Conservation (phyloP, 1,284 basidiomycete species). For the Erythrobasidium hasegawianum region DNA sequence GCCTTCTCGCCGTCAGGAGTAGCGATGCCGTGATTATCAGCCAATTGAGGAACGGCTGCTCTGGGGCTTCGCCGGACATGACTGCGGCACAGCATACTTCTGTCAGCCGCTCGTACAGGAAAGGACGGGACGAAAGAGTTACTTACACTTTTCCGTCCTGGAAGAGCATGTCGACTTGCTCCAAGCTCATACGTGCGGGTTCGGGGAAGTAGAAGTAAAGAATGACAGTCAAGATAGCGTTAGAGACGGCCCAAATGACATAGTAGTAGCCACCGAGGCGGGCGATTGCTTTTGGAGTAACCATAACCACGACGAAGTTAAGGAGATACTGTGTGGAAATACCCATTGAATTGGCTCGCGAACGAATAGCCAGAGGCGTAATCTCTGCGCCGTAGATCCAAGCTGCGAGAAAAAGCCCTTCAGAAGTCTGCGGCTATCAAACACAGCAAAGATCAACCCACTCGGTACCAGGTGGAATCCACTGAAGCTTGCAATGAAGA, state of each 20-base stretch:
- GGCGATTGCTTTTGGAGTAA: conserved; percentile 37
- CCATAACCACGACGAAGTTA: conserved; percentile 33
- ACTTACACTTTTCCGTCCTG: conserved; percentile 40
- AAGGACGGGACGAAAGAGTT: neutral
- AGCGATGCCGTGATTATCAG: too few species aligned
- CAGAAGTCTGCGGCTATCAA: neutral
- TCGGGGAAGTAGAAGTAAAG: conserved; percentile 40
- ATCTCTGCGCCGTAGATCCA: conserved; percentile 37
- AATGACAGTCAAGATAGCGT: conserved; percentile 36
- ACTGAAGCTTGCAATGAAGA: conserved; percentile 36
- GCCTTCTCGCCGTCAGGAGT: too few species aligned
- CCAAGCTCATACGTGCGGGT: conserved; percentile 41
- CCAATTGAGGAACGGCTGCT: too few species aligned
- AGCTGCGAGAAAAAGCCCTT: neutral
- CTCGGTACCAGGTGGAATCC: conserved; percentile 20
- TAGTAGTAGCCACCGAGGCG: conserved; percentile 28
- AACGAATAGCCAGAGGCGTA: conserved; percentile 24
- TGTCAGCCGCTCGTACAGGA: too few species aligned
- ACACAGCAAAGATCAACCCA: conserved; percentile 13
- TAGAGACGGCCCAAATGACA: conserved; percentile 38
- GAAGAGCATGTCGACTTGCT: conserved; percentile 48
- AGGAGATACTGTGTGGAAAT: conserved; percentile 36
- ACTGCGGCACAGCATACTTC: too few species aligned
- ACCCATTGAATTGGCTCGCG: conserved; percentile 32
- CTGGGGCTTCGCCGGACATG: too few species aligned